phyloP scores from a whole-genome alignment of 148 eudicot genomes.

The Tetragonia tetragonoides region DNA sequence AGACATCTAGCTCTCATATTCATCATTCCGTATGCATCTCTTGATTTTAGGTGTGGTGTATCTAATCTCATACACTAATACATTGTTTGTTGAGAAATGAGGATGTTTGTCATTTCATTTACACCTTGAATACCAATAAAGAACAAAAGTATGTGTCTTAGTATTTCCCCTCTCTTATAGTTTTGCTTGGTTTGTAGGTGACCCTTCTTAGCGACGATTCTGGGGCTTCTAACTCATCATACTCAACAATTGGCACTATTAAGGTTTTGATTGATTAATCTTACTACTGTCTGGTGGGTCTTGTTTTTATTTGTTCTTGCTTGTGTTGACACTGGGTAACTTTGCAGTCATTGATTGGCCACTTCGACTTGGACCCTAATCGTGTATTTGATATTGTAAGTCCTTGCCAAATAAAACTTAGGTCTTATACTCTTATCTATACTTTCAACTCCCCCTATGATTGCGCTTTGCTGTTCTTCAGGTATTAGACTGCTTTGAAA shows the following conservation, averaged over 20 bases:
- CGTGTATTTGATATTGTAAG: constrained; percentile 99
- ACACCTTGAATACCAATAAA: neutral
- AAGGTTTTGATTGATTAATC: constrained; percentile 51
- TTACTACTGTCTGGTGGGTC: constrained; percentile 2
- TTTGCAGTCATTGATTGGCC: constrained; percentile 95
- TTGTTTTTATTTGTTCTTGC: neutral
- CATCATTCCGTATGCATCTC: neutral
- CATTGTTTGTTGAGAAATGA: neutral
- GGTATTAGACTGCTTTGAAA: constrained; percentile 97
- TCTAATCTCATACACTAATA: neutral
- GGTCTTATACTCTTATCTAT: neutral
- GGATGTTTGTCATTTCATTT: neutral
- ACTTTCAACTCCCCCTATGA: neutral
- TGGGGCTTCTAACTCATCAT: constrained; percentile 62
- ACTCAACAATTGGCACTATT: constrained; percentile 80
- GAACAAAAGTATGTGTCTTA: neutral
- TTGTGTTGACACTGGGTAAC: constrained; percentile 9
- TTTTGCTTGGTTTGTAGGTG: constrained; percentile 49
- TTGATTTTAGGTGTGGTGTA: neutral
- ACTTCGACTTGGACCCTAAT: constrained; percentile 96
- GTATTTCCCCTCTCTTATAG: constrained; percentile 12
- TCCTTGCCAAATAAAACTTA: constrained; percentile 12
- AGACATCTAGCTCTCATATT: neutral
- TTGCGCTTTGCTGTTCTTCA: constrained; percentile 22
- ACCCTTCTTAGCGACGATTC: constrained; percentile 92